These are phyloP conservation scores for Gaultheria prostrata DNA, from an alignment of 148 eudicot genomes.

Conservation along the genomic window DNA sequence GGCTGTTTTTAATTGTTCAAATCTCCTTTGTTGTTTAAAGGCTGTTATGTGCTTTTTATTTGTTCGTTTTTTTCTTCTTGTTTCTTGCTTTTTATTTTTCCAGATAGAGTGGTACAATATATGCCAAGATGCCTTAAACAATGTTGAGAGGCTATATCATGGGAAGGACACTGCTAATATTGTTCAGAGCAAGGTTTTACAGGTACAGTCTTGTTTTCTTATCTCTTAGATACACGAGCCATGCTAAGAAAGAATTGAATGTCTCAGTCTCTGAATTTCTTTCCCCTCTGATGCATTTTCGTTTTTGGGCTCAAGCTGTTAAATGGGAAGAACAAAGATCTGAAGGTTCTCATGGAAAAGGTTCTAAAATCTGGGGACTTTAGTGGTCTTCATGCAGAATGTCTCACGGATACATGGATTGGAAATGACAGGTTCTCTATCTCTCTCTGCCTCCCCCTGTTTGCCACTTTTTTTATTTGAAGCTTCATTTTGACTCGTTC, in stretches of 20 bases:
- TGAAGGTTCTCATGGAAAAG: constrained; percentile 56
- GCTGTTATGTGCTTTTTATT: constrained; percentile 2
- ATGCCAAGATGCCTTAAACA: constrained; percentile 68
- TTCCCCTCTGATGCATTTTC: not conserved
- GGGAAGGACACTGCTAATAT: constrained; percentile 68
- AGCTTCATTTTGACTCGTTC: constrained; percentile 16
- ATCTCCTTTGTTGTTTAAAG: not conserved
- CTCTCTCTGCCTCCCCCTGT: not conserved
- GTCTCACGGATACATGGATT: constrained; percentile 95
- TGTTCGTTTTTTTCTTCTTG: not conserved
- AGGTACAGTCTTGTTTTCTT: constrained; percentile 40
- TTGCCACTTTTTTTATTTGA: constrained; percentile 6
- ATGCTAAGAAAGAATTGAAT: not conserved
- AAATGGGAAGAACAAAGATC: constrained; percentile 66
- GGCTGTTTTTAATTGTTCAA: not conserved
- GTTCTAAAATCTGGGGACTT: constrained; percentile 72
- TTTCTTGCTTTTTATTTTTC: constrained; percentile 15
- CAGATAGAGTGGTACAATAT: constrained; percentile 84
- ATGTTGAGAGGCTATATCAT: constrained; percentile 60
- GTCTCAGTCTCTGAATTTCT: constrained; percentile 2
- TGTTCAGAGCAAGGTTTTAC: constrained; percentile 72
- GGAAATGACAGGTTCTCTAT: constrained; percentile 70
- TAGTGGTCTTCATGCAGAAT: constrained; percentile 69
- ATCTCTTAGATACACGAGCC: not conserved
- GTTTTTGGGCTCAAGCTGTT: constrained; percentile 43